Conservation (phyloP, 106 monocot genomes). For the Allium sativum region DNA sequence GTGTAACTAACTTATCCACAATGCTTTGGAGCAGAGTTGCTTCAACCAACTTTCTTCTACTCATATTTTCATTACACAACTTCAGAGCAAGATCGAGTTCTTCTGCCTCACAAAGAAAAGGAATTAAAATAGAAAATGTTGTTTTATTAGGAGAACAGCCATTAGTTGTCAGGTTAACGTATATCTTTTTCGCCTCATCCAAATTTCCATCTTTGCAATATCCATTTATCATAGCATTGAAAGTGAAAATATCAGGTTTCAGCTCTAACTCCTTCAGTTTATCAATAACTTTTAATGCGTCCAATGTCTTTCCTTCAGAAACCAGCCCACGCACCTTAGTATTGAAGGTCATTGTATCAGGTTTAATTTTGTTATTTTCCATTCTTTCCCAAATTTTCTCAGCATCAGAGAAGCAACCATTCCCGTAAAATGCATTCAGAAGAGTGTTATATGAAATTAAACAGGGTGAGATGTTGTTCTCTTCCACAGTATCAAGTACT, state of each 20-base stretch:
- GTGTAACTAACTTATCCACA: slow-evolving; percentile 33
- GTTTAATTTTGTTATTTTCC: slow-evolving; percentile 23
- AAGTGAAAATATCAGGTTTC: slow-evolving; percentile 25
- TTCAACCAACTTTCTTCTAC: slow-evolving; percentile 13
- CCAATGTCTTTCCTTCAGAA: slow-evolving; percentile 15
- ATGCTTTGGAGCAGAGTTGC: slow-evolving; percentile 27
- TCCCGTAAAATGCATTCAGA: slow-evolving; percentile 30
- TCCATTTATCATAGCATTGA: slow-evolving; percentile 54
- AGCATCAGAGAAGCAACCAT: slow-evolving; percentile 16
- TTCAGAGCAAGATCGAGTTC: slow-evolving; percentile 49
- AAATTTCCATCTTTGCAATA: slow-evolving; percentile 41
- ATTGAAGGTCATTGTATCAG: slow-evolving; percentile 50
- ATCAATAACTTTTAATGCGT: slow-evolving; percentile 30
- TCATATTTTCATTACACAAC: slow-evolving; percentile 44
- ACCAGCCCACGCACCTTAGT: slow-evolving; percentile 43
- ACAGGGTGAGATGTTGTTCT: slow-evolving; percentile 21
- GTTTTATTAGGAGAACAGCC: slow-evolving; percentile 25
- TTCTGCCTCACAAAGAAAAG: slow-evolving; percentile 26
- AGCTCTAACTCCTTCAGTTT: slow-evolving; percentile 11
- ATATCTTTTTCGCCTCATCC: slow-evolving; percentile 52
- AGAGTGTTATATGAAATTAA: slow-evolving; percentile 44
- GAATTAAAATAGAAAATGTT: slow-evolving; percentile 39
- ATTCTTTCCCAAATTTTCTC: slow-evolving; percentile 50
- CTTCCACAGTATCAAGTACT: slow-evolving; percentile 29
- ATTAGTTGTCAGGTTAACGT: slow-evolving; percentile 25